Evolutionary conservation across 306 rosid species (phyloP).

Genomic region (Cicer pinnatifidum): DNA sequence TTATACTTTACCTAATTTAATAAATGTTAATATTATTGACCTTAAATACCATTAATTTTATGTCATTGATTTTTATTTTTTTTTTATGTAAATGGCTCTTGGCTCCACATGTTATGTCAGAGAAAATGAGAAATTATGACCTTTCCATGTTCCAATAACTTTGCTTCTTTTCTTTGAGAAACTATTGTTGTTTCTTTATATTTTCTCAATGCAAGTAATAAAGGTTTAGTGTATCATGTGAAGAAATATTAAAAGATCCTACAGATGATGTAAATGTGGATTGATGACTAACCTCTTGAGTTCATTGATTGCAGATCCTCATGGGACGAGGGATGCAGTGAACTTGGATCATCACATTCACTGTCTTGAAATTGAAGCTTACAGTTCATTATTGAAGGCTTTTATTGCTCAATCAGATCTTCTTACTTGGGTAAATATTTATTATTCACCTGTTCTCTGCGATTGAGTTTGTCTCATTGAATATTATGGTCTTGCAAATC

Average conservation of each 20-base stretch:
- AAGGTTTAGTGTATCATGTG: constrained; percentile 31
- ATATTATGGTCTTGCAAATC: constrained; percentile 8
- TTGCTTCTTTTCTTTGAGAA: constrained; percentile 1
- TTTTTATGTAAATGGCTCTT: not conserved
- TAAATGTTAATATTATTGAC: not conserved
- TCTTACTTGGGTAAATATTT: constrained; percentile 52
- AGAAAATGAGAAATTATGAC: constrained; percentile 15
- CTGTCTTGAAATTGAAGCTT: constrained; percentile 51
- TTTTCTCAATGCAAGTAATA: constrained; percentile 11
- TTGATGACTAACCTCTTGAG: constrained; percentile 38
- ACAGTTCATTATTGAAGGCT: constrained; percentile 51
- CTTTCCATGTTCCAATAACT: constrained; percentile 15
- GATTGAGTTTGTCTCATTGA: constrained; percentile 25
- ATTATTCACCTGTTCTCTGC: constrained; percentile 7
- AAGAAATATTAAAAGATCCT: constrained; percentile 18
- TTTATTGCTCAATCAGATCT: constrained; percentile 57
- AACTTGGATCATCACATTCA: constrained; percentile 48
- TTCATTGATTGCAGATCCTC: constrained; percentile 46
- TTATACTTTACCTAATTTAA: not conserved
- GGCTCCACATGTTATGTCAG: constrained; percentile 20
- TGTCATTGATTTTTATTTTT: constrained; percentile 19
- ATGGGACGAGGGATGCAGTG: constrained; percentile 40
- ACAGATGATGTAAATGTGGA: constrained; percentile 6
- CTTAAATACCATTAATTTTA: not conserved
- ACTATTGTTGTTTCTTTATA: constrained; percentile 9